These are phyloP conservation scores for Arthromyces matolae DNA, from an alignment of 768 basidiomycete genomes.

Conservation along the genomic window DNA sequence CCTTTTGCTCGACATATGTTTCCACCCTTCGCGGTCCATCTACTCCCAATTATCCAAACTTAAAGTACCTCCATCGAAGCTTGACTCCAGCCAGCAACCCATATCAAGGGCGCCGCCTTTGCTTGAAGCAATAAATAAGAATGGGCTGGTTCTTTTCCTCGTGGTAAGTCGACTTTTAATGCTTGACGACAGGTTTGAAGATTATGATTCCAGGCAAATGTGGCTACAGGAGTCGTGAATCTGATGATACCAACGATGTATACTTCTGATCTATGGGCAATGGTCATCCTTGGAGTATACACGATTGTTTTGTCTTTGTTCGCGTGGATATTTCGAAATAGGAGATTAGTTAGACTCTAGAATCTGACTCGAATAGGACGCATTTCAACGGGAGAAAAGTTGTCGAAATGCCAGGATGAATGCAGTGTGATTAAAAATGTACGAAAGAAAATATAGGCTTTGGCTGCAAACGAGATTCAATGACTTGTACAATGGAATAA, in stretches of 20 bases:
- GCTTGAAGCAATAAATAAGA: constrained; percentile 79
- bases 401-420: too few relatives aligned
- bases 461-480: too few relatives aligned
- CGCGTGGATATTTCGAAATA: constrained; percentile 50
- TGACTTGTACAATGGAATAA: too few relatives aligned
- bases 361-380: background rate
- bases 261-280: constrained; percentile 46
- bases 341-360: constrained; percentile 18
- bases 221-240: constrained; percentile 83
- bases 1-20: constrained; percentile 67
- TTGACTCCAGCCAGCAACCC: constrained; percentile 3
- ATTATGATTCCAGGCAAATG: constrained; percentile 62
- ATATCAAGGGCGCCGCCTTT: constrained; percentile 34
- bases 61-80: constrained; percentile 12
- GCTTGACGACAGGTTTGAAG: background rate
- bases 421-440: too few relatives aligned
- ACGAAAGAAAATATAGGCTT: too few relatives aligned
- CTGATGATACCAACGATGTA: constrained; percentile 82
- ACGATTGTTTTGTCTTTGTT: constrained; percentile 50
- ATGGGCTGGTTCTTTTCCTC: constrained; percentile 78
- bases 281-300: constrained; percentile 64
- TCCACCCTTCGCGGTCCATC: constrained; percentile 46
- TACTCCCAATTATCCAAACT: constrained; percentile 29
- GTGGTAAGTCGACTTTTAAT: constrained; percentile 47
- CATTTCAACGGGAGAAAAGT: too few relatives aligned